These are phyloP conservation scores for Pleurotus giganteus DNA, from an alignment of 768 basidiomycete genomes.

Conservation along the genomic window DNA sequence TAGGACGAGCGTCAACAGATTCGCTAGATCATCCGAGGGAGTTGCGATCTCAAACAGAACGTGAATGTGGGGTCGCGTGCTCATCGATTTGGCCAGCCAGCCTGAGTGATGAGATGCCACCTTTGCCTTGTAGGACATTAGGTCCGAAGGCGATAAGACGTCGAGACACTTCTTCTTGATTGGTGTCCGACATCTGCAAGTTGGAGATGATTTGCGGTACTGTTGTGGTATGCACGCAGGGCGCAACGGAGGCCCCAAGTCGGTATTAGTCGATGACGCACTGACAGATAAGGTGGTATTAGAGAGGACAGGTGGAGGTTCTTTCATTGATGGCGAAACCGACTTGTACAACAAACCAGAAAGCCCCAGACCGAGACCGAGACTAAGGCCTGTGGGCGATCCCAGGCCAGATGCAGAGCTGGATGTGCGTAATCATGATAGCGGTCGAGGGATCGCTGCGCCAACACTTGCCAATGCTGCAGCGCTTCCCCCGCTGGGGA, in stretches of 20 bases:
- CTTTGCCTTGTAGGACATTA: slow-evolving; percentile 32
- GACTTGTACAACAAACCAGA: neutral
- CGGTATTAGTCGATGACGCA: slow-evolving; percentile 27
- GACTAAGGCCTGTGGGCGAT: slow-evolving; percentile 1
- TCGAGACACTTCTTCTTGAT: slow-evolving; percentile 31
- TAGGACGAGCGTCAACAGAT: slow-evolving; percentile 34
- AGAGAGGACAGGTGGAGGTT: slow-evolving; percentile 11
- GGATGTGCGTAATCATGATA: neutral
- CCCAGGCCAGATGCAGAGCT: neutral
- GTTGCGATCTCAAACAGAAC: neutral
- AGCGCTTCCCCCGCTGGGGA: neutral
- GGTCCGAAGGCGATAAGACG: slow-evolving; percentile 31
- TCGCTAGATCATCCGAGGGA: slow-evolving; percentile 23
- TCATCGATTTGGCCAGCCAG: slow-evolving; percentile 33
- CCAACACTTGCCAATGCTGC: neutral
- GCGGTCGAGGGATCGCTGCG: neutral
- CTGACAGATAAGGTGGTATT: slow-evolving; percentile 32
- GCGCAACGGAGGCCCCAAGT: slow-evolving; percentile 28
- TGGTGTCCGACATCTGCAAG: slow-evolving; percentile 27
- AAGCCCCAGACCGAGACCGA: neutral
- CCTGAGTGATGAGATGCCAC: slow-evolving; percentile 30
- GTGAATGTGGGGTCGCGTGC: slow-evolving; percentile 2
- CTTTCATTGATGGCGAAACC: slow-evolving; percentile 9
- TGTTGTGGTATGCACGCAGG: slow-evolving; percentile 29
- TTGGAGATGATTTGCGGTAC: slow-evolving; percentile 27